Evolutionary conservation across 75 land plant species (phyloP).

Genomic region (Azolla pinnata): DNA sequence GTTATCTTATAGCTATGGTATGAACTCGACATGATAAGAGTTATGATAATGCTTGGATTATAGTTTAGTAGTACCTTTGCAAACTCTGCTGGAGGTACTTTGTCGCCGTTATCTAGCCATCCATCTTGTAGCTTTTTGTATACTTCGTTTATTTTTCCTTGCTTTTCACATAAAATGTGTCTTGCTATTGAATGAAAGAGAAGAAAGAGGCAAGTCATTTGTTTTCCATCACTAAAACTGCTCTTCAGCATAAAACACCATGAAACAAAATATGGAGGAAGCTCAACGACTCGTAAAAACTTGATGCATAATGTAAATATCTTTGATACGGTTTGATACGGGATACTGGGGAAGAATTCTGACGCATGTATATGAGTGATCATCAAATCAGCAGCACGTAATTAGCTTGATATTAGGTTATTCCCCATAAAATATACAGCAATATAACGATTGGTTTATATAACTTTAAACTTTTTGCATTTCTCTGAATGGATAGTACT

Average conservation of each 20-base stretch:
- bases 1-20: too few relatives aligned
- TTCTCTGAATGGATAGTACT: neutral
- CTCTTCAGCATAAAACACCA: neutral
- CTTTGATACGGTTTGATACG: neutral
- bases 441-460: too few relatives aligned
- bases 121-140: slow-evolving; percentile 87
- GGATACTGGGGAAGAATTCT: neutral
- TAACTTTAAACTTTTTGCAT: neutral
- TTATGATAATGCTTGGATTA: too few relatives aligned
- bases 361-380: neutral
- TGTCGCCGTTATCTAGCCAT: slow-evolving; percentile 77
- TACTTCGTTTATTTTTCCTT: slow-evolving; percentile 81
- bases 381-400: neutral
- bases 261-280: neutral
- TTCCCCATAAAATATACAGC: too few relatives aligned
- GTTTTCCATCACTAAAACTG: neutral
- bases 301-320: neutral
- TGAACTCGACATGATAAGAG: too few relatives aligned
- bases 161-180: slow-evolving; percentile 75
- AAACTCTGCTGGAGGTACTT: slow-evolving; percentile 88
- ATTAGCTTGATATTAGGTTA: neutral
- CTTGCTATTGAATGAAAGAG: slow-evolving; percentile 33
- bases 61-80: slow-evolving; percentile 62
- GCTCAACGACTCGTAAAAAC: neutral
- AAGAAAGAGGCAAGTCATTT: neutral